Base-by-base conservation (phyloP, 768 basidiomycete species). In the Macrocybe gigantea region DNA sequence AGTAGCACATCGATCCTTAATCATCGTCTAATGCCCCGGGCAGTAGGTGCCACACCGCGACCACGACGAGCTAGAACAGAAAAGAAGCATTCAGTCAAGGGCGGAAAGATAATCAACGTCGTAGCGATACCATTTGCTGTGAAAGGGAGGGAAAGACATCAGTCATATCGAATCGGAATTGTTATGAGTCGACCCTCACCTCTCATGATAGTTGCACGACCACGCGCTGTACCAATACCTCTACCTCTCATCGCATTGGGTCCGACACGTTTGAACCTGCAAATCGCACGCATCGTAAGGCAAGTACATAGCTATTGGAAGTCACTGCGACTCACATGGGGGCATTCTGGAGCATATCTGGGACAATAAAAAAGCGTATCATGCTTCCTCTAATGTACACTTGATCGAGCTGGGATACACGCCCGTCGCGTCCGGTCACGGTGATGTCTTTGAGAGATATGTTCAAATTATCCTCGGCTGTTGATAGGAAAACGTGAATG, bases 361-460 rank as follows among this genome's bases (percentile, higher is more conserved):
- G 96, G 14, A 99, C 96, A 65, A 98, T 97, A 72, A 98, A 95
- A 75, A 96, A 98, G 55, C 96, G 79, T 55, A 97, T 76, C 90
- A 97, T 96, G 65, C 93, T 94, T 49, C 96, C 96, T 58, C 96
- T 78, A 57, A 99, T 99, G 69, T 99, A 99, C 32, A 97, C 95
- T 67, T 97, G 95, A 72, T 98, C 96, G 44, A 99, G 77, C 65
- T 99, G 96, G 9, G 96, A 96, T 30, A 99, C 93, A 59, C 96
- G 91, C 22, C 96, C 96, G 75, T 99, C 96, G 45, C 96, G 83
- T 46, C 89, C 92, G 10, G 96, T 99, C 32, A 98, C 96, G 31
- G 96, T 98, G 60, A 97, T 96, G 54, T 98, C 93, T 65, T 82
- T 91, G 53, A 98, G 64, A 4, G 94, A 93, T 62, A 99, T 93